phyloP scores from a whole-genome alignment of 495 filamentous ascomycete genomes.

The Bacidia rubella region DNA sequence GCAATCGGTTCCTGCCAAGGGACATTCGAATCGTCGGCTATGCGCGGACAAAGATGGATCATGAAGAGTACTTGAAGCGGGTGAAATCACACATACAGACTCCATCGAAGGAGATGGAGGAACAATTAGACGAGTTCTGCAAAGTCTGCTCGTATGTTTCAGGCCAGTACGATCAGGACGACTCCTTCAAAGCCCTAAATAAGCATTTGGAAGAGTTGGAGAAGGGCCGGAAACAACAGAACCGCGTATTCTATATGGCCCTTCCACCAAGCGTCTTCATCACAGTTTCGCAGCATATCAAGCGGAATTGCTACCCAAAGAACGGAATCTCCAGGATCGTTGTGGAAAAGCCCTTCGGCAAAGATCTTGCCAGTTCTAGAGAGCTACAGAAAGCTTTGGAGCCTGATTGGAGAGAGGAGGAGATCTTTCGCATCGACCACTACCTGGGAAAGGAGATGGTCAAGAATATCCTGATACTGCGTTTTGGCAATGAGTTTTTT shows the following conservation, averaged over 20 bases:
- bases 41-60: constrained; percentile 99
- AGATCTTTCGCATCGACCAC: constrained; percentile 99
- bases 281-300: constrained; percentile 90
- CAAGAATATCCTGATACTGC: constrained; percentile 96
- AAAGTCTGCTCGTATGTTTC: constrained; percentile 81
- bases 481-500: constrained; percentile 99
- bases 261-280: constrained; percentile 96
- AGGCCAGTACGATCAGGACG: constrained; percentile 95
- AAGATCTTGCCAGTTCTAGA: constrained; percentile 86
- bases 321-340: constrained; percentile 86
- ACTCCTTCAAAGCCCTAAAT: constrained; percentile 77
- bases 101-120: constrained; percentile 92
- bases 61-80: constrained; percentile 80
- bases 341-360: constrained; percentile 98
- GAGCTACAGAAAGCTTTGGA: constrained; percentile 90
- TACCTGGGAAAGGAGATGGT: constrained; percentile 99
- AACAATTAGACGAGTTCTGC: constrained; percentile 84
- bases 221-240: constrained; percentile 63
- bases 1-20: constrained; percentile 97
- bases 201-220: constrained; percentile 86
- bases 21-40: constrained; percentile 97
- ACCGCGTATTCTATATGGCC: constrained; percentile 98
- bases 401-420: constrained; percentile 98
- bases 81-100: constrained; percentile 98
- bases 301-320: constrained; percentile 88